Evolutionary conservation across 805 yeast species (phyloP), one percentile per base, ranked within the genome.

Genomic region (Candida loeiensis): DNA sequence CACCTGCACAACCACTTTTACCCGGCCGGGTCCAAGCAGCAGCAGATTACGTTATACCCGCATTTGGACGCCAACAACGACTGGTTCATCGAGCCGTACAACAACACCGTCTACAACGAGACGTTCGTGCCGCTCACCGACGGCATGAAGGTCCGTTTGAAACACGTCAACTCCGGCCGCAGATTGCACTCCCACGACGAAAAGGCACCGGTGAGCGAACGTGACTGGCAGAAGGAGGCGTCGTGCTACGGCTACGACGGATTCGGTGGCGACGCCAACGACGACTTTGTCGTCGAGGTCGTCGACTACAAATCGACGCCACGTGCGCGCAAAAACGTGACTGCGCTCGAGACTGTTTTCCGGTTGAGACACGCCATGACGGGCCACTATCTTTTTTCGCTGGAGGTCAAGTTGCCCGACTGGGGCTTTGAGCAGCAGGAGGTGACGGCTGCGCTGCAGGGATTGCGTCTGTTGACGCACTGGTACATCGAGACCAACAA

Each of bases 371-470:
- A 85, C 54, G 90, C 89, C 24, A 79, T 82, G 84, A 72, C 85
- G 18, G 89, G 89, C 41, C 76, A 87, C 63, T 80, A 79, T 55
- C 65, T 85, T 51, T 85, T 84, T 60, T 81, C 93, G n/a, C 83
- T 79, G 49, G 82, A 77, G 42, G 77, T 74, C 11, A 82, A 82
- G 56, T 72, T 85, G 53, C 95, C 95, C 45, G 77, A 76, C 38
- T 85, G 93, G 90, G 95, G 85, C 1, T 82, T 80, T 49, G 84
- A 79, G 46, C 95, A 85, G 61, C 90, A 82, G 60, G 95, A 85
- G 66, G 95, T 85, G 39, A 79, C 90, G 3, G 76, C 90, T 66
- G 88, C 95, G 26, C 61, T 75, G 14, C 83, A 79, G 50, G 93
- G 90, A 59, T 69, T 71, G 40, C 64, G 76, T 41, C 69, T 74